Evolutionary conservation across 495 filamentous ascomycete species (phyloP), one percentile per base, ranked within the genome.

Genomic region (Neurospora sp.): DNA sequence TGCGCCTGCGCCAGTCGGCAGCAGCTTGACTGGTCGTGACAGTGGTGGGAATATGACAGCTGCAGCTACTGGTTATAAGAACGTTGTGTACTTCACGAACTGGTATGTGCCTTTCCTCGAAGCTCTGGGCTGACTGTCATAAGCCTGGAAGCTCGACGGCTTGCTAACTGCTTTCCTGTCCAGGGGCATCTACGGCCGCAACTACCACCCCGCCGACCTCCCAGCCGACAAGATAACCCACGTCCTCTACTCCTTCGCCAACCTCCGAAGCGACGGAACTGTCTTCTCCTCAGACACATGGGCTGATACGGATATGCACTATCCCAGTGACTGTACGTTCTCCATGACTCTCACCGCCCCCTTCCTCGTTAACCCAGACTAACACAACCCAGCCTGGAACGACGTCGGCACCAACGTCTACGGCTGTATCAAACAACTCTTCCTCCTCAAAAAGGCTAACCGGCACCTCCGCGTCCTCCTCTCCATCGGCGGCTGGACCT

Each of bases 401-500:
- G 84, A 85, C 20, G 23, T 72, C 0, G 84, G 90, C 35, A 89
- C 80, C 69, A 94, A 94, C 76, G 87, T 92, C 75, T 94, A 94
- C 79, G 93, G 93, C 72, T 94, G 89, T 79, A 79, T 93, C 39
- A 95, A 97, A 84, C 96, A 98, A 81, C 87, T 98, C 6, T 94
- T 88, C 82, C 85, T 94, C 40, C 87, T 94, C 46, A 98, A 98
- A 86, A 90, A 94, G 81, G 79, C 87, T 72, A 89, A 98, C 82
- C 89, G 94, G 54, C 88, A 94, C 74, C 80, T 98, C n/a, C 97
- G 98, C 82, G 86, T 92, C 5, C 84, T 97, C 16, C 89, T 98
- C 8, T 93, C 90, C 54, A 95, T 98, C 75, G 95, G 95, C 71
- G 96, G 95, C 31, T 96, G 92, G 92, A 94, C 92, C 0, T 97